A percentile compares a stretch with the other conserved stretches of the same genome.
Evolutionary conservation across 768 basidiomycete species (phyloP).

Genomic region (Suillus fuscotomentosus): DNA sequence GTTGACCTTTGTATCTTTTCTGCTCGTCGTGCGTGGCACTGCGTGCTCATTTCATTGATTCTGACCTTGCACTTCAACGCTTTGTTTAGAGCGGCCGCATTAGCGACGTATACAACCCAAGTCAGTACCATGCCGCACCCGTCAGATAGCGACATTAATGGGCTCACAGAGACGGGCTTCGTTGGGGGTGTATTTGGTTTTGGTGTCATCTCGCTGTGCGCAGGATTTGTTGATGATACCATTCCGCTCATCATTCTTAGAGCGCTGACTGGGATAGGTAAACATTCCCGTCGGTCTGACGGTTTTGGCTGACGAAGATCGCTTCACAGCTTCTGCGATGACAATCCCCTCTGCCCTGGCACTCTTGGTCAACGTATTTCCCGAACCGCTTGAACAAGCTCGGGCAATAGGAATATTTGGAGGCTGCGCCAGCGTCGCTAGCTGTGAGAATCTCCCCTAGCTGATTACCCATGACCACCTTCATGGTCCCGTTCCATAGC

Average conservation of each 20-base stretch:
- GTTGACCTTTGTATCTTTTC: conserved; percentile 40
- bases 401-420: conserved; percentile 47
- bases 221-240: conserved; percentile 45
- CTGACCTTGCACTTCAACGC: not conserved
- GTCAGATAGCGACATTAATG: not conserved
- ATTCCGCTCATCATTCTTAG: conserved; percentile 49
- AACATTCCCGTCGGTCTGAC: conserved; percentile 1
- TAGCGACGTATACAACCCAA: conserved; percentile 40
- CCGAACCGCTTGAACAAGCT: conserved; percentile 34
- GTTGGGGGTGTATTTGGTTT: conserved; percentile 40
- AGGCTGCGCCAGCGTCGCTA: conserved; percentile 45
- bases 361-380: too few relatives aligned
- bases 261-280: conserved; percentile 50
- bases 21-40: conserved; percentile 16
- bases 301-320: not conserved
- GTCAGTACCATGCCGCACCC: conserved; percentile 19
- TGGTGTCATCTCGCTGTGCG: conserved; percentile 41
- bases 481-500: conserved; percentile 21
- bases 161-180: conserved; percentile 37
- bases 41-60: not conserved
- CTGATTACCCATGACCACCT: not conserved
- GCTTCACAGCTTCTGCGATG: too few relatives aligned
- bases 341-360: too few relatives aligned
- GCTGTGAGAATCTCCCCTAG: conserved; percentile 25
- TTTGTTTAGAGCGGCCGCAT: conserved; percentile 34